A percentile compares a stretch with the other conserved stretches of the same genome.
Conservation (phyloP, 2,329 filamentous ascomycete genomes). For the Aspergillus sp. region DNA sequence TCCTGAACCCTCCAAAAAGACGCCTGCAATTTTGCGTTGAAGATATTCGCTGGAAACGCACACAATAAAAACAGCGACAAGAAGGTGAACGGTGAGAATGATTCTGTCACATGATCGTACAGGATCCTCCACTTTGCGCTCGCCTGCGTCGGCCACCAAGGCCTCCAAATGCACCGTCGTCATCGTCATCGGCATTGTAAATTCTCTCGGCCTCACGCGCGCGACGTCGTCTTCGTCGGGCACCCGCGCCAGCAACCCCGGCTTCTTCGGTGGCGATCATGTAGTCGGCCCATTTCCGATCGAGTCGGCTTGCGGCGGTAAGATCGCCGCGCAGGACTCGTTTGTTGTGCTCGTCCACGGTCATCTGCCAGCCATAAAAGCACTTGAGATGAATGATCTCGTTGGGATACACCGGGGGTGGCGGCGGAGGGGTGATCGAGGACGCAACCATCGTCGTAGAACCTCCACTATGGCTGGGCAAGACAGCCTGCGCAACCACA, state of each 20-base stretch:
- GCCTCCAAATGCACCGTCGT: conserved; percentile 49
- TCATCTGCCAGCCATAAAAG: conserved; percentile 94
- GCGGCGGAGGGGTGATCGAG: conserved; percentile 26
- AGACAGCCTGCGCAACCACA: conserved; percentile 33
- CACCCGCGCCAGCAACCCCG: conserved; percentile 59
- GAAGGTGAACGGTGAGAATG: background rate
- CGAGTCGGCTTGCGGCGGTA: conserved; percentile 71
- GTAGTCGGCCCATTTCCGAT: conserved; percentile 88
- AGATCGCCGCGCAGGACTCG: conserved; percentile 77
- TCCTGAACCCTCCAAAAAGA: conserved; percentile 10
- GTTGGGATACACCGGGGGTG: conserved; percentile 57
- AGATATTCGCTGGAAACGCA: background rate
- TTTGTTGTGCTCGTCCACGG: conserved; percentile 89
- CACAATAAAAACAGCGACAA: background rate
- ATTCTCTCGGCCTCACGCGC: conserved; percentile 78
- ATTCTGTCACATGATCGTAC: conserved; percentile 61
- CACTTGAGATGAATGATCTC: conserved; percentile 87
- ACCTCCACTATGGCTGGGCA: conserved; percentile 14
- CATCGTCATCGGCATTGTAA: conserved; percentile 79
- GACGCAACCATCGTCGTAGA: conserved; percentile 21
- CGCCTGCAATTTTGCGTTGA: background rate
- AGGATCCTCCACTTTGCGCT: conserved; percentile 61
- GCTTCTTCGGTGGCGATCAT: conserved; percentile 92
- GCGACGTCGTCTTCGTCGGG: conserved; percentile 69
- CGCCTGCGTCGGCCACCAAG: conserved; percentile 56